Evolutionary conservation across 1,139 yeast species (phyloP), one percentile per base, ranked within the genome.

Genomic region (Taphrina sp.): DNA sequence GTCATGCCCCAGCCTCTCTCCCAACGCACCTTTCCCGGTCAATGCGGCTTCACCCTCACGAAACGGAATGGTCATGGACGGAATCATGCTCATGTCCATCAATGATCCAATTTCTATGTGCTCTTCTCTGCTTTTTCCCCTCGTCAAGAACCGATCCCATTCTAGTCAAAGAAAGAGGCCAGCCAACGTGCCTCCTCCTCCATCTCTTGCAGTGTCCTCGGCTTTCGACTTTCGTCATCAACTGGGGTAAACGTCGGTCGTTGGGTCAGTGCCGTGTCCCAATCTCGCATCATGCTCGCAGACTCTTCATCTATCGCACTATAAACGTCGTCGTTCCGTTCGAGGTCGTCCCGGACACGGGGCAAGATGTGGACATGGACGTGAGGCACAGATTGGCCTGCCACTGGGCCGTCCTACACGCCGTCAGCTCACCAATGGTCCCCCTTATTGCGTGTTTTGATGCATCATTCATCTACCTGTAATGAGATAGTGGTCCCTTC

Each of bases 321-420:
- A 67, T 90, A 87, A 35, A 90, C 77, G 38, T 76, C 79, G 65
- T 87, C 95, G 47, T 70, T 64, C 8, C 66, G 65, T 4, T 64
- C 64, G 61, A 78, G 76, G 37, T 81, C 83, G 61, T 85, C 83
- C 7, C 70, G 67, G 53, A 74, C 73, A 37, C 97, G 74, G 2
- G 97, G 98, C 31, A 90, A 87, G 19, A 90, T 71, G 68, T 90
- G 97, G 23, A 95, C 57, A n/a, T 90, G 97, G 20, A 90, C 75
- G 69, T 90, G 97, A 2, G 96, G 95, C 1, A 92, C 82, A 16
- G 90, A 80, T 66, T 90, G 97, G 2, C 97, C 97, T 1, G 96
- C 90, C 55, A 87, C 88, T 0, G 89, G 86, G 0, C 97, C 98
- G 67, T 90, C 97, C 67, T 90, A 31, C 14, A 29, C n/a, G 7